Evolutionary conservation across 83 land plant species (phyloP), one percentile per base, ranked within the genome.

Genomic region (Thuja plicata): DNA sequence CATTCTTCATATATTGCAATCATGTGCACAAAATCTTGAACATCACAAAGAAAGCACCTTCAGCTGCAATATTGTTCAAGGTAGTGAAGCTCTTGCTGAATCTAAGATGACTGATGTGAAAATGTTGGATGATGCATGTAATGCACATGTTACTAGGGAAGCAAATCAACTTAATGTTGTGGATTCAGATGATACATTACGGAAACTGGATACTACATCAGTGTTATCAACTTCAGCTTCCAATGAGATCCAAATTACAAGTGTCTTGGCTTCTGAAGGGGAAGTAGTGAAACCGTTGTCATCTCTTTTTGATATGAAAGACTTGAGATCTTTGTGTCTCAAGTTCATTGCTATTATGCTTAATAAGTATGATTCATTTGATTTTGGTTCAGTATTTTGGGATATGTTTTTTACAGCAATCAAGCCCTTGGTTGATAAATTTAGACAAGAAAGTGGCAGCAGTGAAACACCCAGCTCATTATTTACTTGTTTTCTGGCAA

Each of bases 401-500:
- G 94, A 94, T 54, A 89, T 89, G 34, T 97, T 98, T 91, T 95
- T 98, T 86, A 66, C 35, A 13, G 93, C 96, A 27, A 95, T 93
- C 6, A 89, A 91, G 85, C 94, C 92, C 10, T 90, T 97, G n/a
- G 90, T 98, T 34, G 88, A 89, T 8, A 88, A 88, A 52, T 96
- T 98, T 86, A 93, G 90, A 71, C 92, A 93, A 81, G 98, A 97
- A 89, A 95, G 93, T 88, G 90, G 93, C 50, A 93, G 97, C 38
- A 96, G 96, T 85, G 94, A 91, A 43, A 93, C 91, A 57, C 99
- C 99, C 24, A 94, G 98, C 81, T 95, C 99, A 21, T 89, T 98
- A 77, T 94, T 97, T 55, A 91, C 95, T 55, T 98, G 99, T 90
- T 95, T 98, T 88, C 78, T 98, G 71, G 93, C 97, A 17, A 98